Evolutionary conservation across 202 grass and related monocot genomes (phyloP).

Genomic region (Cymbopogon flexuosus): DNA sequence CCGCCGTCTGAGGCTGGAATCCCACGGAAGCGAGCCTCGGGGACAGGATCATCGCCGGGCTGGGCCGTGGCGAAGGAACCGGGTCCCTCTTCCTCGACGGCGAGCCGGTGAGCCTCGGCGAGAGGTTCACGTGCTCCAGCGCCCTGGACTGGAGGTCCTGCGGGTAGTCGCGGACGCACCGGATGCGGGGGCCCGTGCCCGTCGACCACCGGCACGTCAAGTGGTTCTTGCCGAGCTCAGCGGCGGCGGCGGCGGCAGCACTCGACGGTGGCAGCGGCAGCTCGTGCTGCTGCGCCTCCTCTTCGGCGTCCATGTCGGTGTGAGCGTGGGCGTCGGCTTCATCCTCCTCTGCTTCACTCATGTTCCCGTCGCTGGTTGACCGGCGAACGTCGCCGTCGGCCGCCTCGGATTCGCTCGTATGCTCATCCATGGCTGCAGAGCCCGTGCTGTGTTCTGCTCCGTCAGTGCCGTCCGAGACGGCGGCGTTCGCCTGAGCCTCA

Average conservation of each 20-base stretch:
- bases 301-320: not conserved
- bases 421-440: not conserved
- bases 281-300: not conserved
- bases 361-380: conserved; percentile 6
- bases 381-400: not conserved
- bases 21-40: conserved; percentile 60
- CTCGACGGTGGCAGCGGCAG: too few species aligned
- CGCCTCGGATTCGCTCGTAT: conserved; percentile 9
- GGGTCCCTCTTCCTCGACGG: conserved; percentile 51
- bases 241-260: too few species aligned
- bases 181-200: conserved; percentile 57
- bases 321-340: not conserved
- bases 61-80: conserved; percentile 73
- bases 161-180: conserved; percentile 87
- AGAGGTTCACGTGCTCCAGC: conserved; percentile 93
- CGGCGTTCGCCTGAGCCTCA: not conserved
- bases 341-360: conserved; percentile 50
- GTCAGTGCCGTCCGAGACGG: not conserved
- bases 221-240: conserved; percentile 43
- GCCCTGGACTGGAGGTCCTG: conserved; percentile 77
- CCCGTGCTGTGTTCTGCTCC: not conserved
- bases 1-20: conserved; percentile 34
- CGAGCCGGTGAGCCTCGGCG: conserved; percentile 47
- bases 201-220: conserved; percentile 49
- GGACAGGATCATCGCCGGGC: conserved; percentile 61